Evolutionary conservation across 2,329 filamentous ascomycete species (phyloP).

Genomic region (Colletotrichum tropicale): DNA sequence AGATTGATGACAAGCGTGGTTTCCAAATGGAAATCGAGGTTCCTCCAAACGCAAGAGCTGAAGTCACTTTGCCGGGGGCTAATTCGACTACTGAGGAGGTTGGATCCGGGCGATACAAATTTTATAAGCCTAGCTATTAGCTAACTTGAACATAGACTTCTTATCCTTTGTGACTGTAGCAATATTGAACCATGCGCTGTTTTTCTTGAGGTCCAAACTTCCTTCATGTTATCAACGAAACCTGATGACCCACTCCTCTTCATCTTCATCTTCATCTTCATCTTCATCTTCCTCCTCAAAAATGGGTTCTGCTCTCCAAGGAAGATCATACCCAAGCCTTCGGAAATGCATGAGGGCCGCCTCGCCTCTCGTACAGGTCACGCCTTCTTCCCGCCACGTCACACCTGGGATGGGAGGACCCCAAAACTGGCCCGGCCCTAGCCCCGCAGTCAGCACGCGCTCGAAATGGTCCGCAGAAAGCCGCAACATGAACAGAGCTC

Average conservation of each 20-base stretch:
- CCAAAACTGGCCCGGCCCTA: not conserved
- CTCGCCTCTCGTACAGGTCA: not conserved
- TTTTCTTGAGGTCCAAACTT: not conserved
- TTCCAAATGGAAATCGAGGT: not conserved
- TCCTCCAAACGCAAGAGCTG: not conserved
- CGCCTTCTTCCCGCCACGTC: not conserved
- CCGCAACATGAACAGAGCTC: not conserved
- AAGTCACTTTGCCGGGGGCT: not conserved
- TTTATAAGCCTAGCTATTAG: not conserved
- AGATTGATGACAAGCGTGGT: slow-evolving; percentile 10
- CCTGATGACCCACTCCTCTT: too few species aligned
- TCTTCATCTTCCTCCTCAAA: not conserved
- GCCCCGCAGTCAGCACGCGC: not conserved
- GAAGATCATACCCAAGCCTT: not conserved
- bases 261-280: too few species aligned
- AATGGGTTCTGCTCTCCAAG: not conserved
- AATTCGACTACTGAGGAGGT: not conserved
- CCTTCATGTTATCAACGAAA: not conserved
- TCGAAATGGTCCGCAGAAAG: not conserved
- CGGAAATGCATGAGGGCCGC: not conserved
- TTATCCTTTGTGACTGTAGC: too few species aligned
- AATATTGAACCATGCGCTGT: too few species aligned
- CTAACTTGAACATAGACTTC: not conserved
- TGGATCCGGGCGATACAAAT: not conserved
- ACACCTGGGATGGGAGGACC: not conserved